Percentiles rank a stretch among this genome's conserved stretches.
These are phyloP conservation scores for Platanus orientalis DNA, from an alignment of 164 flowering plant genomes.

Conservation along the genomic window DNA sequence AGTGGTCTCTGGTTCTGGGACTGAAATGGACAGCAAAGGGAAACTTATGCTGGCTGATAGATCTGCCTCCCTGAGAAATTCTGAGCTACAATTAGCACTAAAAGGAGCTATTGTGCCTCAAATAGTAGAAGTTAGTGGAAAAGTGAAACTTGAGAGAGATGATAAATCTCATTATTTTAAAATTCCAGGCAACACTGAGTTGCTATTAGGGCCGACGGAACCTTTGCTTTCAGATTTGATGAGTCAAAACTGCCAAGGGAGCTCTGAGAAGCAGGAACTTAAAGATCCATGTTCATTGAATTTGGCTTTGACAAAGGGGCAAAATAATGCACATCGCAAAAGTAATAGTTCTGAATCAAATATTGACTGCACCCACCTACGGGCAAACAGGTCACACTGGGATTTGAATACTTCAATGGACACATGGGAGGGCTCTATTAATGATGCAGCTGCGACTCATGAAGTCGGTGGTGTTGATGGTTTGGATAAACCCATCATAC, in stretches of 20 bases:
- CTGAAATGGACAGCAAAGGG: constrained; percentile 6
- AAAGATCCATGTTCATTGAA: constrained; percentile 27
- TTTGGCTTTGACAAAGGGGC: constrained; percentile 32
- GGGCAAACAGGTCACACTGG: constrained; percentile 55
- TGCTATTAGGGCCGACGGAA: constrained; percentile 23
- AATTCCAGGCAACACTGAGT: constrained; percentile 16
- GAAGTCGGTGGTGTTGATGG: constrained; percentile 11
- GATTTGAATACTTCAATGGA: constrained; percentile 73
- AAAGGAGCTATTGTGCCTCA: constrained; percentile 12
- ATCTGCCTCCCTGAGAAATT: constrained; percentile 3
- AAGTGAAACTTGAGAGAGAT: constrained; percentile 8
- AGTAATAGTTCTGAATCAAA: constrained; percentile 2
- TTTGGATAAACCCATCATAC: neutral
- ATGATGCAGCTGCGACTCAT: constrained; percentile 11
- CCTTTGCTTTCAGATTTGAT: constrained; percentile 11
- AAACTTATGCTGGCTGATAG: constrained; percentile 10
- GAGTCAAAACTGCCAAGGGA: constrained; percentile 13
- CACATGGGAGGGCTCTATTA: constrained; percentile 46
- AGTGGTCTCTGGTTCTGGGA: constrained; percentile 13
- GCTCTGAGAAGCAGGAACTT: constrained; percentile 16
- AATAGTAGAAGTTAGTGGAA: constrained; percentile 5
- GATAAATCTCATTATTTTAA: constrained; percentile 5
- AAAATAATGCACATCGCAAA: constrained; percentile 3
- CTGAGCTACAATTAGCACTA: constrained; percentile 16
- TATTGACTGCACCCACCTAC: constrained; percentile 3